A percentile compares a stretch with the other conserved stretches of the same genome.
phyloP scores from a whole-genome alignment of 208 protist species.

The Phytomonas francai region DNA sequence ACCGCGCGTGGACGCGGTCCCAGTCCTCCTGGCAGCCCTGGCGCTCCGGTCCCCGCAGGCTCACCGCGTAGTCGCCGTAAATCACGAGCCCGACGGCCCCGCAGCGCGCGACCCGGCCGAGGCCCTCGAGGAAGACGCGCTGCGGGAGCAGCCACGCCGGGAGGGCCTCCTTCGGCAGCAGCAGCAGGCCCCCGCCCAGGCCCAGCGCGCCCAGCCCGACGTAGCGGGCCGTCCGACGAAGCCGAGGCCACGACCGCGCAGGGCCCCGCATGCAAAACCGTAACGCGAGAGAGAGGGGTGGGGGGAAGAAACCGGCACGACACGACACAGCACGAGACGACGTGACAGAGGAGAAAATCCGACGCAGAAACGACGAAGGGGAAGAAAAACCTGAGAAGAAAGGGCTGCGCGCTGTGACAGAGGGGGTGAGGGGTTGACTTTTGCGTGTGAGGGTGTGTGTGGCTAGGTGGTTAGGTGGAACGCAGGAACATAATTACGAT shows the following conservation, averaged over 20 bases:
- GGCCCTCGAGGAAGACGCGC: constrained; percentile 71
- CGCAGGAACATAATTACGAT: too few relatives aligned
- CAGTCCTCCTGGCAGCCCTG: constrained; percentile 48
- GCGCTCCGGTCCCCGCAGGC: constrained; percentile 18
- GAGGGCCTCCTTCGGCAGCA: constrained; percentile 62
- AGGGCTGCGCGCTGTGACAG: too few relatives aligned
- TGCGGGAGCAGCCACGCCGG: constrained; percentile 48
- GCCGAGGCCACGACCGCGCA: too few relatives aligned
- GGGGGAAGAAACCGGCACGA: background rate
- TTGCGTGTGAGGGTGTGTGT: too few relatives aligned
- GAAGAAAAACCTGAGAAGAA: too few relatives aligned
- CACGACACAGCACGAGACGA: background rate
- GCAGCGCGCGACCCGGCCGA: constrained; percentile 75
- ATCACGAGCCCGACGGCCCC: constrained; percentile 49
- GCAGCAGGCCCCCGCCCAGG: constrained; percentile 22
- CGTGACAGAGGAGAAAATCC: too few relatives aligned
- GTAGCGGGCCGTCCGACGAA: constrained; percentile 17
- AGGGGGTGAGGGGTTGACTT: too few relatives aligned
- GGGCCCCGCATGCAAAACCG: too few relatives aligned
- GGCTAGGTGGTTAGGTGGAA: too few relatives aligned
- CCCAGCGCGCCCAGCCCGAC: constrained; percentile 18
- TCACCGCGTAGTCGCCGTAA: constrained; percentile 66
- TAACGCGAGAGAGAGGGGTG: background rate
- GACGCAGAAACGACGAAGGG: too few relatives aligned
- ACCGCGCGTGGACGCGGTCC: constrained; percentile 68